Base-by-base conservation (phyloP, 495 filamentous ascomycete species). In the Amniculicola lignicola region DNA sequence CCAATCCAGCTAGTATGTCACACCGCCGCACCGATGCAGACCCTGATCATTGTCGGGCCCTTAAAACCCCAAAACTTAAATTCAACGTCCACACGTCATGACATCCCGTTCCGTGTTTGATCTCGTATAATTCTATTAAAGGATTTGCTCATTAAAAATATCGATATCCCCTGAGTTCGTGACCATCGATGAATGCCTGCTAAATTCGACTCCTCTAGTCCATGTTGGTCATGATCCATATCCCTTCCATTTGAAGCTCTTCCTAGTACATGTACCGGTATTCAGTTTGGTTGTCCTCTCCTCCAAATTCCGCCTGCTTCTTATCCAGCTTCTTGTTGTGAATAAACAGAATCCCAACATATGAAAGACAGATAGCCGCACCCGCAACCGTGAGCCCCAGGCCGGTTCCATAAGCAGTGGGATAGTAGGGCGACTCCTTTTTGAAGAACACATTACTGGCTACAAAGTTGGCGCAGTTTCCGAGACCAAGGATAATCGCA, bases 381-480 rank as follows among this genome's bases (percentile, higher is more conserved):
- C 59, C 59, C 0, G 36, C 33, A 40, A 57, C 33, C 1, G 59
- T 54, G 4, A 62, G 10, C 0, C 42, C 46, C 14, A 62, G 40
- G 0, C 59, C 59, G n/a, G 59, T 62, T 15, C 48, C 21, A 25
- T 53, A 62, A 1, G 53, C 59, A 6, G 59, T 57, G 0, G 59
- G 59, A 31, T 62, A 62, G 23, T 24, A 48, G 12, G 59, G 59
- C 39, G 33, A 18, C 33, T 62, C 59, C 14, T 21, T 42, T 47
- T 46, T 62, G 40, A 62, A 53, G 23, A 62, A 62, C 1, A 62
- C 59, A 38, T 62, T 62, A 0, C 31, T n/a, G 1, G 59, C 59
- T 10, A 62, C 59, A 19, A 62, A 62, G 29, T 62, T 62, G 11
- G 59, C 59, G 36, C 59, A 62, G 35, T 62, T 62, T 1, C 59